Evolutionary conservation across 352 stramenopile species (phyloP).

Genomic region (Pythium monospermum): DNA sequence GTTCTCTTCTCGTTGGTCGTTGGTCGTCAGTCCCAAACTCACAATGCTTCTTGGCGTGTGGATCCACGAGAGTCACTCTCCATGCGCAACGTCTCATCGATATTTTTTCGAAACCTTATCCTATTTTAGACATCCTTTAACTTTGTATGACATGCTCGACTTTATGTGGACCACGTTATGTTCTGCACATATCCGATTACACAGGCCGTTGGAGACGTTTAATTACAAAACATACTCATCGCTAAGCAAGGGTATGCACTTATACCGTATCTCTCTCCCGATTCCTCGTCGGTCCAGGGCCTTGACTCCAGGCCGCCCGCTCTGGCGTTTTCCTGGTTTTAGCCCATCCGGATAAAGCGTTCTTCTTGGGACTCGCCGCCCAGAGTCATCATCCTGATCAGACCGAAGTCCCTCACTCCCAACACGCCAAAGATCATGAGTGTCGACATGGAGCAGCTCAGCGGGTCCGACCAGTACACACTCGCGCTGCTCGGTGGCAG

Average conservation of each 20-base stretch:
- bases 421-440: no score
- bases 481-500: constrained; percentile 56
- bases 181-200: not conserved
- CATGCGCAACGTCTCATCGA: constrained; percentile 17
- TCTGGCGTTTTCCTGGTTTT: not conserved
- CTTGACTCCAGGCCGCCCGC: no score
- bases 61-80: constrained; percentile 20
- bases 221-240: not conserved
- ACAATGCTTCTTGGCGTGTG: constrained; percentile 10
- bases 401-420: no score
- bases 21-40: not conserved
- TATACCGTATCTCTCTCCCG: not conserved
- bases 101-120: constrained; percentile 19
- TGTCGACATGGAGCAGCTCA: constrained; percentile 25
- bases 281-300: constrained; percentile 4
- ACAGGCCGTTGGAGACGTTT: not conserved
- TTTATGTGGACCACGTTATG: constrained; percentile 3
- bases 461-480: constrained; percentile 31
- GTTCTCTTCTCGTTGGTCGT: not conserved
- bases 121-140: not conserved
- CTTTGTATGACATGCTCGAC: not conserved
- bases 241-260: no score
- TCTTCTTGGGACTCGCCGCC: no score
- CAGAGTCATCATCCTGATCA: no score
- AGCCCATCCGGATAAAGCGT: no score